Base-by-base conservation (phyloP, 1,139 yeast genomes). In the Sugiyamaella paludigena region DNA sequence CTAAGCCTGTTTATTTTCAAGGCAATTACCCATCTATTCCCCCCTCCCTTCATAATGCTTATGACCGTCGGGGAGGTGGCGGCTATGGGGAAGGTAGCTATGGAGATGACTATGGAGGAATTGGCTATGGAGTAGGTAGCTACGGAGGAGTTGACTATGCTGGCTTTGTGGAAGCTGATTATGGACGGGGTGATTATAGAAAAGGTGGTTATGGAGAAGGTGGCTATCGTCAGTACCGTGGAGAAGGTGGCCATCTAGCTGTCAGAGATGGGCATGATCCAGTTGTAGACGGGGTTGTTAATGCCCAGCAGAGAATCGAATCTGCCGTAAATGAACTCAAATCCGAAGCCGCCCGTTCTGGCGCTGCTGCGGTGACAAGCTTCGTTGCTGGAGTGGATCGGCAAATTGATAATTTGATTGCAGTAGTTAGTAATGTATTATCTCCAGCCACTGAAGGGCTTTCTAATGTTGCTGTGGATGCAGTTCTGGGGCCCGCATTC, bases 331-430 rank as follows among this genome's bases (percentile, higher is more conserved):
- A 50, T 27, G 58, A 58, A 41, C 50, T 66, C 43, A 45, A 50
- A 46, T 42, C 46, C 12, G 15, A 51, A 13, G 59, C 57, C 12
- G 55, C 61, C 26, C 59, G 58, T 43, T 66, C 67, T 11, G 59
- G 63, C 28, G 47, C 59, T 32, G 62, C 62, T 12, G 55, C 54
- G 3, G 50, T 64, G 10, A 54, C 59, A 34, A 58, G 61, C 44
- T 50, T 58, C 33, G 56, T 66, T 40, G 55, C 66, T 24, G 69
- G 68, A 30, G 50, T 65, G 27, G 69, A 66, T 51, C 62, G 66
- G 13, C 70, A 67, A 52, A 58, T 66, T 47, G 70, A 67, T 48
- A 61, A 60, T 46, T 40, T 59, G 6, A 56, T 66, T 39, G 66
- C 61, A 4, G 47, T 56, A 19, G 48, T 62, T 36, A 54, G 60